Evolutionary conservation across 768 basidiomycete genomes (phyloP).

Genomic region (Pluteus cervinus): DNA sequence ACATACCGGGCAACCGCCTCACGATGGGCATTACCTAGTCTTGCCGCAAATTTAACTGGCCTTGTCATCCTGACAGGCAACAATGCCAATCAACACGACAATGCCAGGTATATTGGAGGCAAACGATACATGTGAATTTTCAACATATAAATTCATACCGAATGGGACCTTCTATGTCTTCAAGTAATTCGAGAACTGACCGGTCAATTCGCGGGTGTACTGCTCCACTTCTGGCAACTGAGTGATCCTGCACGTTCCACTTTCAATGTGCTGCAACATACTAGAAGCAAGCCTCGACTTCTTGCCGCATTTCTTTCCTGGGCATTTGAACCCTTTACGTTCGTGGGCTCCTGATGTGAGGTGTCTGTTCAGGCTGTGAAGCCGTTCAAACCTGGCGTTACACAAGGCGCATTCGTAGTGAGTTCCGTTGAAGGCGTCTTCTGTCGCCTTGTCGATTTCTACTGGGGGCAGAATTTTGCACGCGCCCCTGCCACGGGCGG

Average conservation of each 20-base stretch:
- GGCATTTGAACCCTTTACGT: constrained; percentile 35
- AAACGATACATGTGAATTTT: no score
- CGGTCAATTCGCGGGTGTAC: constrained; percentile 21
- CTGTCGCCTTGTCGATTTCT: constrained; percentile 21
- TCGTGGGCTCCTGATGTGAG: constrained; percentile 32
- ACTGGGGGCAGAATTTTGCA: no score
- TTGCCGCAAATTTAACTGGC: no score
- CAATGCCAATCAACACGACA: no score
- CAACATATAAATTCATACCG: no score
- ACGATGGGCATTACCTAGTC: no score
- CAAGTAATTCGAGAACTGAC: constrained; percentile 13
- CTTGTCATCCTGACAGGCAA: no score
- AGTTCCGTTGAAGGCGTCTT: constrained; percentile 31
- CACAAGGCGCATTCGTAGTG: constrained; percentile 38
- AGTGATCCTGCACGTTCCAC: constrained; percentile 29
- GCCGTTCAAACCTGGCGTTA: constrained; percentile 21
- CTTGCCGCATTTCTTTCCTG: constrained; percentile 30
- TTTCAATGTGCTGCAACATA: constrained; percentile 40
- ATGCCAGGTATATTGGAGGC: no score
- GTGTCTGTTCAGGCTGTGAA: constrained; percentile 28
- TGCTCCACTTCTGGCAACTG: constrained; percentile 22
- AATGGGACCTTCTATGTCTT: no score
- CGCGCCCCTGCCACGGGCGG: no score
- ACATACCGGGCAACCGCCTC: no score
- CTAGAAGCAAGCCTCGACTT: constrained; percentile 32